A percentile compares a stretch with the other conserved stretches of the same genome.
Conservation (phyloP, 495 filamentous ascomycete species). For the Bombardia bombarda region DNA sequence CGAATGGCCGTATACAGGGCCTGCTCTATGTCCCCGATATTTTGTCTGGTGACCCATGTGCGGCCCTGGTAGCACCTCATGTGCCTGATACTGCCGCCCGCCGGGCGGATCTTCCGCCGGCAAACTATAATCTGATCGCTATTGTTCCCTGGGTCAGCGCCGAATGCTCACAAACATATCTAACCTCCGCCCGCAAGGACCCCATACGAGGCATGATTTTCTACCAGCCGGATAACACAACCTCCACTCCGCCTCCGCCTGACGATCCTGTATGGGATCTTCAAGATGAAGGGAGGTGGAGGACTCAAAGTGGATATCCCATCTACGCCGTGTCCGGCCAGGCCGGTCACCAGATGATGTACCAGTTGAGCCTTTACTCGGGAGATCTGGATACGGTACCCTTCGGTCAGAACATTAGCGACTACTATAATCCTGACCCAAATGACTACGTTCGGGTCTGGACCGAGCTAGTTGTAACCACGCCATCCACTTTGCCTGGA, state of each 20-base stretch:
- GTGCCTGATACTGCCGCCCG: constrained; percentile 72
- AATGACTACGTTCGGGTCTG: constrained; percentile 47
- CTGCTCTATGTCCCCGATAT: constrained; percentile 79
- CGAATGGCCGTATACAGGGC: constrained; percentile 54
- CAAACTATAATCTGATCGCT: constrained; percentile 58
- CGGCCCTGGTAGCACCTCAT: constrained; percentile 43
- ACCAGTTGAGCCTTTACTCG: constrained; percentile 66
- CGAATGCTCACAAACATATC: constrained; percentile 60
- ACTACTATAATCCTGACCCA: constrained; percentile 57
- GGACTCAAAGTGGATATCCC: constrained; percentile 54
- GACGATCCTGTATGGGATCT: constrained; percentile 58
- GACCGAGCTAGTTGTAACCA: constrained; percentile 36
- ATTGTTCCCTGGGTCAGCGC: constrained; percentile 81
- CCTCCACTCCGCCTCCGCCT: constrained; percentile 51
- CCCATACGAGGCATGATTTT: constrained; percentile 64
- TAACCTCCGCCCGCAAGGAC: constrained; percentile 51
- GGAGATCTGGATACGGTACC: constrained; percentile 55
- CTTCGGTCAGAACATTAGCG: constrained; percentile 45
- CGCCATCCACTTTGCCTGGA: constrained; percentile 41
- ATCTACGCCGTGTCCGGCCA: constrained; percentile 74
- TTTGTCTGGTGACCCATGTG: constrained; percentile 46
- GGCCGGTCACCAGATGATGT: constrained; percentile 59
- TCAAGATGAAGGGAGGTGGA: constrained; percentile 57
- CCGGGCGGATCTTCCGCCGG: constrained; percentile 56
- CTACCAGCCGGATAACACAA: constrained; percentile 52